These are phyloP conservation scores for Cercospora brassicicola DNA, from an alignment of 2,329 filamentous ascomycete species.

Conservation along the genomic window DNA sequence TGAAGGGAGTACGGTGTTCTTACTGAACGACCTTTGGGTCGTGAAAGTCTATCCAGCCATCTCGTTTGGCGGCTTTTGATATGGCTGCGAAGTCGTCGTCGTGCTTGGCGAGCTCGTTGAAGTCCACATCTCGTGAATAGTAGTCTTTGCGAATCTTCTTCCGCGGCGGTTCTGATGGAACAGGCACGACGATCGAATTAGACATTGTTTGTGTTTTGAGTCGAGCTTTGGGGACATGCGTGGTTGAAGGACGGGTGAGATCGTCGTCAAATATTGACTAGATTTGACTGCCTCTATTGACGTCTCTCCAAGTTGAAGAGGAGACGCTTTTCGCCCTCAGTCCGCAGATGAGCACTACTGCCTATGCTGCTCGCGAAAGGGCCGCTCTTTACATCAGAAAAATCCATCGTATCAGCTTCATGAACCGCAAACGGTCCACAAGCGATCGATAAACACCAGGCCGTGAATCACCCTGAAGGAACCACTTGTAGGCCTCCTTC, in stretches of 20 bases:
- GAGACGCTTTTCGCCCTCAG: neutral
- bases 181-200: neutral
- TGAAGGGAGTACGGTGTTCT: constrained; percentile 56
- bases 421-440: constrained; percentile 15
- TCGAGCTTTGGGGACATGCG: neutral
- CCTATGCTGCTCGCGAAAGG: neutral
- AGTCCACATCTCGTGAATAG: constrained; percentile 62
- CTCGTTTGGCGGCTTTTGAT: constrained; percentile 39
- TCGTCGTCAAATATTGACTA: neutral
- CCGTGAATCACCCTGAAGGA: constrained; percentile 6
- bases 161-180: neutral
- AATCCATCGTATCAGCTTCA: constrained; percentile 13
- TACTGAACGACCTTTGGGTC: constrained; percentile 73
- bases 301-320: neutral
- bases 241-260: neutral
- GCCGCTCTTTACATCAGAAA: constrained; percentile 14
- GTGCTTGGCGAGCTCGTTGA: constrained; percentile 59
- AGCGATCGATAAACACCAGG: constrained; percentile 5
- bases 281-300: neutral
- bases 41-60: constrained; percentile 73
- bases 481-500: constrained; percentile 20
- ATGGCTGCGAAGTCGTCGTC: constrained; percentile 61
- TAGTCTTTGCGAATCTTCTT: constrained; percentile 26
- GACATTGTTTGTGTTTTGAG: neutral
- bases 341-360: neutral